Percentiles rank a stretch among this genome's conserved stretches.
These are phyloP conservation scores for Sporothrix inflata DNA, from an alignment of 2,329 filamentous ascomycete genomes.

Conservation along the genomic window DNA sequence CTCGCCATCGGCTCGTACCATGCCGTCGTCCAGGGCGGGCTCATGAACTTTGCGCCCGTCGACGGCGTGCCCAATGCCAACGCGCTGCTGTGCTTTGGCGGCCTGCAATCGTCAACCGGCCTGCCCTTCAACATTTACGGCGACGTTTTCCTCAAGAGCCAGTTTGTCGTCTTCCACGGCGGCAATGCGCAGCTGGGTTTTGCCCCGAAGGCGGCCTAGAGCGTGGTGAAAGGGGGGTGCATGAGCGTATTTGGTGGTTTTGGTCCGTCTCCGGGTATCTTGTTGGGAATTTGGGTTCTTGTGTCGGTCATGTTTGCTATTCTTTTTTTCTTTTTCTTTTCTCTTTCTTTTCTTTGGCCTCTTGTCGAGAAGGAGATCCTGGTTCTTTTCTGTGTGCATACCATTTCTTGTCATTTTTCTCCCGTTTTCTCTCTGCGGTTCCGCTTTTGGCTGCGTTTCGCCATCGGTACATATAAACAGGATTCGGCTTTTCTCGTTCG, in stretches of 20 bases:
- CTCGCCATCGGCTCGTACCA: conserved; percentile 43
- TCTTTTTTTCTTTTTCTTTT: neutral
- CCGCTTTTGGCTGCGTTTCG: neutral
- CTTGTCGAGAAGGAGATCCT: neutral
- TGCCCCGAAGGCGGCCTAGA: conserved; percentile 37
- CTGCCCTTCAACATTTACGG: conserved; percentile 40
- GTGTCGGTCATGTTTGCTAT: neutral
- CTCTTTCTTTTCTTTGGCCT: neutral
- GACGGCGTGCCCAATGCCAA: conserved; percentile 23
- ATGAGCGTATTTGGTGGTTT: too few relatives aligned
- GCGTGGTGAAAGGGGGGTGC: too few relatives aligned
- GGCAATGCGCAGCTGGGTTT: conserved; percentile 49
- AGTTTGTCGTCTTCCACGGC: conserved; percentile 42
- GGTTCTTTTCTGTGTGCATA: neutral
- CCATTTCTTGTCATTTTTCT: neutral
- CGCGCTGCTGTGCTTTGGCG: conserved; percentile 41
- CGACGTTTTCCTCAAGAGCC: conserved; percentile 40
- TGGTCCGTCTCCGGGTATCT: neutral
- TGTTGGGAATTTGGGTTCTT: neutral
- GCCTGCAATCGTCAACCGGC: conserved; percentile 39
- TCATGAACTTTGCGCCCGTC: conserved; percentile 42
- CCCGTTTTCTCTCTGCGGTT: neutral
- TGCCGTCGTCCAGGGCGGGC: conserved; percentile 46
- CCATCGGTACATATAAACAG: conserved; percentile 4
- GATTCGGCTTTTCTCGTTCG: neutral